A percentile compares a stretch with the other conserved stretches of the same genome.
Evolutionary conservation across 805 yeast genomes (phyloP).

Genomic region (Naumovozyma castellii): DNA sequence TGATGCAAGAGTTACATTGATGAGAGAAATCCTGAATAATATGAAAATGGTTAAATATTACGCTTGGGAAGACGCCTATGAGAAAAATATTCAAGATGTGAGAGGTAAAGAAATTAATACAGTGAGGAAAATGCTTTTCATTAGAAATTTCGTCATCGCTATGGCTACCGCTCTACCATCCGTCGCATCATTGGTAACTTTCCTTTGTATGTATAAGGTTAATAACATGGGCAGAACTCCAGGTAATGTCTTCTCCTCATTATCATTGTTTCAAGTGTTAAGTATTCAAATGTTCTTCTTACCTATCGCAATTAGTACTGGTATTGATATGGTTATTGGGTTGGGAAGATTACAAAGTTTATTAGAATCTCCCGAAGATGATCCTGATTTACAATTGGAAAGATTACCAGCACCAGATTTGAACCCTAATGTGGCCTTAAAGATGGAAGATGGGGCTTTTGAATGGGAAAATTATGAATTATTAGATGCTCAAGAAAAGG

Average conservation of each 20-base stretch:
- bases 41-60: constrained; percentile 80
- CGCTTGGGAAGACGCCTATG: constrained; percentile 85
- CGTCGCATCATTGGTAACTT: constrained; percentile 58
- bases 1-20: constrained; percentile 64
- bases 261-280: constrained; percentile 56
- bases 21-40: constrained; percentile 70
- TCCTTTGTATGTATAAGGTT: constrained; percentile 39
- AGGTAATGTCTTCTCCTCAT: constrained; percentile 59
- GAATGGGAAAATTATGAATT: constrained; percentile 52
- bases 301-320: constrained; percentile 61
- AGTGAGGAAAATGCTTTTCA: constrained; percentile 53
- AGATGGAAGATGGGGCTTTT: constrained; percentile 45
- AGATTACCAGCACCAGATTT: constrained; percentile 11
- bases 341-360: constrained; percentile 46
- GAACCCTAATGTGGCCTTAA: constrained; percentile 36
- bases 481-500: constrained; percentile 25
- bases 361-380: constrained; percentile 38
- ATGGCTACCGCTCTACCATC: constrained; percentile 58
- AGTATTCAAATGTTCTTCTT: constrained; percentile 55
- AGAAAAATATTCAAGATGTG: constrained; percentile 41
- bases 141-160: constrained; percentile 57
- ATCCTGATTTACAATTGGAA: constrained; percentile 12
- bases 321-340: constrained; percentile 59
- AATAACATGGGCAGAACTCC: constrained; percentile 37
- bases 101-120: constrained; percentile 54